Base-by-base conservation (phyloP, 2,329 filamentous ascomycete species). In the Monilinia polystroma region DNA sequence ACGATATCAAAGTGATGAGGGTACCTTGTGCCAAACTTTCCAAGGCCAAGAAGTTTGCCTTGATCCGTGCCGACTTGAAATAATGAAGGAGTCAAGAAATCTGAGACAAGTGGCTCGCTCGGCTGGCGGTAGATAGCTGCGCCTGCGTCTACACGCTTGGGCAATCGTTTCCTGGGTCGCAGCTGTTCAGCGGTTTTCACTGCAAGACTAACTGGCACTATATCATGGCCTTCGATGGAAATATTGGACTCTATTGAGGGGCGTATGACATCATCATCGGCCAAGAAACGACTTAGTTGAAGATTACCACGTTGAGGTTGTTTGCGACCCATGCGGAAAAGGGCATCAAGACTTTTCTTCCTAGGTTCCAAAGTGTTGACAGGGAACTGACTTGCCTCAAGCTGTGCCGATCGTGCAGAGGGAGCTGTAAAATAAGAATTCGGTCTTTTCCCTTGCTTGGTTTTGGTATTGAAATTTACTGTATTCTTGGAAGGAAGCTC, bases 1-100 rank as follows among this genome's bases (percentile, higher is more conserved):
- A 87, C 87, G 5, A 85, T 76, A 56, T 88, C 85, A 69, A 90
- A 90, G 72, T 89, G 82, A 45, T 84, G 81, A 0, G 85, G 84
- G 73, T 89, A 89, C 32, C 81, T 80, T 1, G 84, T 85, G 1
- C 87, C 87, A 73, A 85, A 87, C 0, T 85, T 84, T 0, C 83
- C 85, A 10, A 90, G 77, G 0, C 86, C 85, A 14, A 74, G 71
- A n/a, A 89, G 73, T 68, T 81, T 84, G 54, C 59, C 69, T n/a
- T 70, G 69, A 59, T 70, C 67, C 4, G 72, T 66, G 4, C 64
- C 56, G 18, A 71, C 71, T 41, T 72, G 66, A 26, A 58, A 29
- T 20, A 69, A 69, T 26, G 67, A 73, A 52, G 70, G 58, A 26
- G 75, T 70, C 69, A 71, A 58, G 23, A 67, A 68, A 20, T 74